These are phyloP conservation scores for Beauveria australis DNA, from an alignment of 2,329 filamentous ascomycete species.

Conservation along the genomic window DNA sequence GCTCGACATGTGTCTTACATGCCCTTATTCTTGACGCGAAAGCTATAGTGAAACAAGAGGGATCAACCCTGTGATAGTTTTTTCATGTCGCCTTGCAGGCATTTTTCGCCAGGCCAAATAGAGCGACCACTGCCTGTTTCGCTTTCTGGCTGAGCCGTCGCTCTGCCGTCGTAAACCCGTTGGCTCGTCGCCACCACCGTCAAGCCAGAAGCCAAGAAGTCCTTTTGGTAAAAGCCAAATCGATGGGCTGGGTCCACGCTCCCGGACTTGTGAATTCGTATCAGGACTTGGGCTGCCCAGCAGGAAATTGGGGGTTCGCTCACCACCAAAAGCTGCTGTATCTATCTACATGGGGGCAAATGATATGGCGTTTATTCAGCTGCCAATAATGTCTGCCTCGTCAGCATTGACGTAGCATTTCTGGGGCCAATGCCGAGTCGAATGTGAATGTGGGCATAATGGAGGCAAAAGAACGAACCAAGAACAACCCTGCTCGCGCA, in stretches of 20 bases:
- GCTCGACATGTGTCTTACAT: slow-evolving; percentile 51
- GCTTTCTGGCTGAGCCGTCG: slow-evolving; percentile 47
- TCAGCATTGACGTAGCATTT: not conserved
- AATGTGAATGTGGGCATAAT: slow-evolving; percentile 52
- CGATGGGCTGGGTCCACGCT: slow-evolving; percentile 29
- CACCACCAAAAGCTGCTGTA: slow-evolving; percentile 29
- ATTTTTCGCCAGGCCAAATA: slow-evolving; percentile 35
- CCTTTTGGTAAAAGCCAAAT: slow-evolving; percentile 35
- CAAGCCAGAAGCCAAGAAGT: slow-evolving; percentile 35
- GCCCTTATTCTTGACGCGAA: slow-evolving; percentile 50
- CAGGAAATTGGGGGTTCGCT: slow-evolving; percentile 34
- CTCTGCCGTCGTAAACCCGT: slow-evolving; percentile 44
- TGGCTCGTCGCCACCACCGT: slow-evolving; percentile 40
- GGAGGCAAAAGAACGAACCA: slow-evolving; percentile 46
- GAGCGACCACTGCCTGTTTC: slow-evolving; percentile 40
- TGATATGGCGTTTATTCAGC: slow-evolving; percentile 24
- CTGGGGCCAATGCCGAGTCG: slow-evolving; percentile 42
- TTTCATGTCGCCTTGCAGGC: slow-evolving; percentile 29
- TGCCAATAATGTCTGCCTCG: slow-evolving; percentile 24
- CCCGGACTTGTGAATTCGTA: slow-evolving; percentile 41
- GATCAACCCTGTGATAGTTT: slow-evolving; percentile 16
- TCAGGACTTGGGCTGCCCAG: slow-evolving; percentile 46
- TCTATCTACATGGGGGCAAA: slow-evolving; percentile 20
- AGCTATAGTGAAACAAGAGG: slow-evolving; percentile 40
- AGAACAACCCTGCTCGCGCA: slow-evolving; percentile 47